Evolutionary conservation across 2,329 filamentous ascomycete species (phyloP).

Genomic region (Botrytis pseudocinerea): DNA sequence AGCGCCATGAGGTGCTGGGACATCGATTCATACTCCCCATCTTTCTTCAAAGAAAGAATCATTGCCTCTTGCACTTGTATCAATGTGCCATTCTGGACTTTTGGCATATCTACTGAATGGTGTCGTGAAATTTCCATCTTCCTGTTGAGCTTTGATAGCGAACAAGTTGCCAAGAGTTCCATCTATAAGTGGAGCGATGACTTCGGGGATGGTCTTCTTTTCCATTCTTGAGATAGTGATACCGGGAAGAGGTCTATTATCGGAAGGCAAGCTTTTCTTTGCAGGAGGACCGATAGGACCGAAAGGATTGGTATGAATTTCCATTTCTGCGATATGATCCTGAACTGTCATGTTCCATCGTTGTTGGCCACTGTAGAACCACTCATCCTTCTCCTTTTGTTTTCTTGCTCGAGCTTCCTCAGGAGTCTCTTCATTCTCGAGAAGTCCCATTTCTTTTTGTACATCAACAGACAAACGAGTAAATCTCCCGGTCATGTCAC

Average conservation of each 20-base stretch:
- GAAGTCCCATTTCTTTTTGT: slow-evolving; percentile 26
- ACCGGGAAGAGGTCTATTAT: slow-evolving; percentile 22
- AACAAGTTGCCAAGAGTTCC: slow-evolving; percentile 36
- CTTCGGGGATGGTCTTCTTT: slow-evolving; percentile 31
- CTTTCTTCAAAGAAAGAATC: slow-evolving; percentile 39
- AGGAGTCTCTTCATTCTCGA: slow-evolving; percentile 8
- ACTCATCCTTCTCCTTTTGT: slow-evolving; percentile 32
- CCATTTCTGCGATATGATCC: slow-evolving; percentile 33
- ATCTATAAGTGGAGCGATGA: slow-evolving; percentile 34
- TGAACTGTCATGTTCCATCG: slow-evolving; percentile 34
- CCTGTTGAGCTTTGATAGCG: slow-evolving; percentile 31
- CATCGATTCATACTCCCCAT: slow-evolving; percentile 30
- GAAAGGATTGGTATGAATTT: slow-evolving; percentile 25
- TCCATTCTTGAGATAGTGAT: slow-evolving; percentile 34
- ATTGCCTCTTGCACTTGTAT: slow-evolving; percentile 35
- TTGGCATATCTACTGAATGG: slow-evolving; percentile 32
- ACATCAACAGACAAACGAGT: slow-evolving; percentile 28
- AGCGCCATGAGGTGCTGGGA: background rate
- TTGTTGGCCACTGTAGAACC: slow-evolving; percentile 38
- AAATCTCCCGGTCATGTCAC: slow-evolving; percentile 31
- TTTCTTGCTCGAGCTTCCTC: slow-evolving; percentile 24
- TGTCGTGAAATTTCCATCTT: slow-evolving; percentile 26
- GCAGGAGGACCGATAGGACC: slow-evolving; percentile 31
- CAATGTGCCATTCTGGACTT: slow-evolving; percentile 33
- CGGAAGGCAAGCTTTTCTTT: slow-evolving; percentile 24